Evolutionary conservation across 257 asterid species (phyloP), one percentile per base, ranked within the genome.

Genomic region (Primulina eburnea): DNA sequence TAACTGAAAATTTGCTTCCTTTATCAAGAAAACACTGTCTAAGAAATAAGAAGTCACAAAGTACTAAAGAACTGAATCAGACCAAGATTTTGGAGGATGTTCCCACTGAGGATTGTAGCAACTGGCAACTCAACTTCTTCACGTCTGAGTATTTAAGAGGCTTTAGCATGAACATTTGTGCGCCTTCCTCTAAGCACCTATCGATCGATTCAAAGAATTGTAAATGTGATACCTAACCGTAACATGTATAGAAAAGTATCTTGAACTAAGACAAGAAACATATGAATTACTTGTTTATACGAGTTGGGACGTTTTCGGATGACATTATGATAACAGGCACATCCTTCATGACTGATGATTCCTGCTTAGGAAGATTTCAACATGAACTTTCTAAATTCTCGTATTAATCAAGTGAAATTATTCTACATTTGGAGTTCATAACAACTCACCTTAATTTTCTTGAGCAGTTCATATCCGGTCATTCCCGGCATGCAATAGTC

Each of bases 401-500:
- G 8, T 14, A 50, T 1, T 17, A 50, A 2, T 4, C 2, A 50
- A 50, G 20, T 50, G 57, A 17, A 43, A 16, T 50, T 14, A 50
- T 50, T 5, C 56, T 50, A 50, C 21, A 50, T 14, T 17, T 21
- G 21, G 57, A 17, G 21, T 16, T 5, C 21, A 50, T 50, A 50
- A 50, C 4, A 50, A 21, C 28, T 29, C 74, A 87, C 94, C 90
- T 87, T 87, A 63, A 87, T 85, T 75, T 85, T 87, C 86, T 87
- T 85, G 26, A 87, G 90, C 32, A 87, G 78, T 60, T 87, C 94
- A 38, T 83, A 87, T 53, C 94, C 94, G 4, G 82, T 80, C 94
- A 87, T 87, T 34, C 84, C 94, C 0, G 94, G 94, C 94, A 87
- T 87, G 78, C 90, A 85, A 62, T 87, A 85, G 65, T 85, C 90